These are phyloP conservation scores for Alloascoidea africana DNA, from an alignment of 805 yeast species.

Conservation along the genomic window DNA sequence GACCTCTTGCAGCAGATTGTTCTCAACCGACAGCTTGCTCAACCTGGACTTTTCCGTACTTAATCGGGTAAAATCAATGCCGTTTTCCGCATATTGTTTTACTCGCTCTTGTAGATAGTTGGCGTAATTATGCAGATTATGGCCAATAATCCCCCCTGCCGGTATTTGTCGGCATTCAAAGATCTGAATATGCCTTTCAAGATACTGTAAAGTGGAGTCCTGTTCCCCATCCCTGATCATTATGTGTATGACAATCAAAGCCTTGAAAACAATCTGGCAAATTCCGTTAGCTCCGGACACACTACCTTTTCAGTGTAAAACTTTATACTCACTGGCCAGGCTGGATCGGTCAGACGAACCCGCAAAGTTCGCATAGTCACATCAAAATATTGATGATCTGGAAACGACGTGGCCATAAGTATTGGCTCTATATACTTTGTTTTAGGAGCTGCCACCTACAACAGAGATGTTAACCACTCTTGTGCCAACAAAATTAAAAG, in stretches of 20 bases:
- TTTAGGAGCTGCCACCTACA: slow-evolving; percentile 60
- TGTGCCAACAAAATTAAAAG: not conserved
- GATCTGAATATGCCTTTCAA: slow-evolving; percentile 22
- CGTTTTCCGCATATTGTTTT: slow-evolving; percentile 36
- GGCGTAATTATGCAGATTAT: slow-evolving; percentile 40
- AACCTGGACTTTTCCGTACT: slow-evolving; percentile 33
- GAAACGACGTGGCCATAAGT: slow-evolving; percentile 26
- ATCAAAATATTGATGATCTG: slow-evolving; percentile 30
- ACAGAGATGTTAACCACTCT: not conserved
- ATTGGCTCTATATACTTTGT: slow-evolving; percentile 76
- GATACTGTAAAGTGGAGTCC: slow-evolving; percentile 39
- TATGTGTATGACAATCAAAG: slow-evolving; percentile 55
- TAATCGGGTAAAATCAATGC: slow-evolving; percentile 53
- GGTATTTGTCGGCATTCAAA: slow-evolving; percentile 20
- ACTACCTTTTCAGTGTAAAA: no score
- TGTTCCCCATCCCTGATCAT: slow-evolving; percentile 69
- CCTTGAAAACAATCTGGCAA: slow-evolving; percentile 43
- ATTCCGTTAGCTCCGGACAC: no score
- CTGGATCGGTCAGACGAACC: slow-evolving; percentile 43
- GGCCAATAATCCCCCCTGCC: slow-evolving; percentile 28
- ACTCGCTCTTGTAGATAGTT: slow-evolving; percentile 42
- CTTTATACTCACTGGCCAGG: slow-evolving; percentile 64
- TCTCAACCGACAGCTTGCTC: slow-evolving; percentile 37
- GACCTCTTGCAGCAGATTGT: slow-evolving; percentile 51
- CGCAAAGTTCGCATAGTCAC: slow-evolving; percentile 45